Conservation (phyloP, 768 basidiomycete species). For the Mycena pura region DNA sequence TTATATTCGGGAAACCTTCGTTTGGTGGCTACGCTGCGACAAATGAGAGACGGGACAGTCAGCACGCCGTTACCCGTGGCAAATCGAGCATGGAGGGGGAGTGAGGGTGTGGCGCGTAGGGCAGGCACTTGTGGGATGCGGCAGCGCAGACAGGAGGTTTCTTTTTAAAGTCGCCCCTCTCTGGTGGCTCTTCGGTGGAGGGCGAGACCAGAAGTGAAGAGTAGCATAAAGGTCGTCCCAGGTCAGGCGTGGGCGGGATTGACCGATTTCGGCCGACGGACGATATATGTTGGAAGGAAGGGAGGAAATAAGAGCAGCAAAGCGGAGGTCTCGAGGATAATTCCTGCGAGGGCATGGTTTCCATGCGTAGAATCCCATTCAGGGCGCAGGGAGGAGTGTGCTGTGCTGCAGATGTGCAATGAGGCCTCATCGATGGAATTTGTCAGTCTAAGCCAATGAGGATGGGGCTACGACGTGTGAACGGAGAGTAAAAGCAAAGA, state of each 20-base stretch:
- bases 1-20: background rate
- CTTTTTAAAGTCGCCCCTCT: background rate
- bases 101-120: conserved; percentile 1
- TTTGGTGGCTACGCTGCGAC: background rate
- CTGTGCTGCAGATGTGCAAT: conserved; percentile 16
- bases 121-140: background rate
- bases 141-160: conserved; percentile 1
- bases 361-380: conserved; percentile 10
- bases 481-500: background rate
- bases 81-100: conserved; percentile 13
- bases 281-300: conserved; percentile 6
- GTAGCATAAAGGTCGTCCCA: conserved; percentile 12
- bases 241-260: background rate
- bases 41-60: conserved; percentile 8
- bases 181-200: too few relatives aligned
- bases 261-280: background rate
- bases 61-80: conserved; percentile 16
- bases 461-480: conserved; percentile 15
- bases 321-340: conserved; percentile 26
- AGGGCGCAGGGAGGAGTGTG: conserved; percentile 22
- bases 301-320: conserved; percentile 24
- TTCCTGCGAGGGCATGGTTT: conserved; percentile 8
- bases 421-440: background rate
- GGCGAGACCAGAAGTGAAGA: conserved; percentile 3
- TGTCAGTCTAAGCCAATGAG: conserved; percentile 3